These are phyloP conservation scores for Tillandsia fasciculata DNA, from an alignment of 176 grass and related monocot genomes.

Conservation along the genomic window DNA sequence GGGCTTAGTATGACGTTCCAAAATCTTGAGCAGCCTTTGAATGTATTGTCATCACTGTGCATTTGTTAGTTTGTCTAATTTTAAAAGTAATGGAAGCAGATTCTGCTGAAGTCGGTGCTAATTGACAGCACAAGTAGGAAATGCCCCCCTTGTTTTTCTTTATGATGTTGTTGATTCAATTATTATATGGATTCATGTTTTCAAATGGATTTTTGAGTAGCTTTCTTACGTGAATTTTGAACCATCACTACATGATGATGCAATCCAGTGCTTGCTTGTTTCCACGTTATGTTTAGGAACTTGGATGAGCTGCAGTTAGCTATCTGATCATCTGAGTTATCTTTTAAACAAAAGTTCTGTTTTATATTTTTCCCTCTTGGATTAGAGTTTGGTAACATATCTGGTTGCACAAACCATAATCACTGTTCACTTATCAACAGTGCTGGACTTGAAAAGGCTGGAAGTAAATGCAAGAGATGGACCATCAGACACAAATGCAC, in stretches of 20 bases:
- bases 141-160: too few relatives aligned
- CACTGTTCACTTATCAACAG: conserved; percentile 33
- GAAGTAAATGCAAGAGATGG: conserved; percentile 67
- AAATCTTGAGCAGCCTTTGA: too few relatives aligned
- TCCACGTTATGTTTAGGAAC: background rate
- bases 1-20: too few relatives aligned
- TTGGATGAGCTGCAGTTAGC: background rate
- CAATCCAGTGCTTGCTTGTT: background rate
- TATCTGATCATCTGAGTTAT: background rate
- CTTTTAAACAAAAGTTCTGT: background rate
- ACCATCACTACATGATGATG: background rate
- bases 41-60: too few relatives aligned
- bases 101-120: too few relatives aligned
- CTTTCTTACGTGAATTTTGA: background rate
- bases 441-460: conserved; percentile 75
- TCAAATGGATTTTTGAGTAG: too few relatives aligned
- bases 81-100: too few relatives aligned
- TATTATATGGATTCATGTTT: too few relatives aligned
- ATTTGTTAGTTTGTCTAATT: too few relatives aligned
- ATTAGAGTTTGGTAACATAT: background rate
- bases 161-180: too few relatives aligned
- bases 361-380: background rate
- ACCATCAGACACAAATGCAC: conserved; percentile 60
- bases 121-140: too few relatives aligned
- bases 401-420: background rate